phyloP scores from a whole-genome alignment of 2,329 filamentous ascomycete species.

The Gaeumannomyces tritici region DNA sequence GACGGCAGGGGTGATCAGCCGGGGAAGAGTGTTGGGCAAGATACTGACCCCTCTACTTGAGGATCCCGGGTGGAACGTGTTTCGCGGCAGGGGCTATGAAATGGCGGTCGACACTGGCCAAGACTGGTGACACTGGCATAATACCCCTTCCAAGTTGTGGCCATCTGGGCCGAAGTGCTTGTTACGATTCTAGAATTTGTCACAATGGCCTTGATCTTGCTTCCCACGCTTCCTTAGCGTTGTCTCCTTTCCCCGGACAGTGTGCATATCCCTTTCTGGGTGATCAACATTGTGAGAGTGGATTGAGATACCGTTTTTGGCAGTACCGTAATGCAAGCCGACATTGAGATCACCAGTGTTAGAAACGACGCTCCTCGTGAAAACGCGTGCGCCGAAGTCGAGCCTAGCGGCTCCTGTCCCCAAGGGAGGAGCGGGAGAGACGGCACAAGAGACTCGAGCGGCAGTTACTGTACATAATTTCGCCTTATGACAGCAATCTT shows the following conservation, averaged over 20 bases:
- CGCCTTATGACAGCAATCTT: not conserved
- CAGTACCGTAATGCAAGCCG: too few species aligned
- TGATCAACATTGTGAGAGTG: not conserved
- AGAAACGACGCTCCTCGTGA: too few species aligned
- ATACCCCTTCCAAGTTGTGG: not conserved
- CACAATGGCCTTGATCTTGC: too few species aligned
- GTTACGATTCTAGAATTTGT: not conserved
- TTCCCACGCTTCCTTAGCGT: too few species aligned
- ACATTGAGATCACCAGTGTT: not conserved
- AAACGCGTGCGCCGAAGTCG: too few species aligned
- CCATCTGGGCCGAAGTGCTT: not conserved
- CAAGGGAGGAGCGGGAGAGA: too few species aligned
- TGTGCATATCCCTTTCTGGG: not conserved
- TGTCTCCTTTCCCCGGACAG: not conserved
- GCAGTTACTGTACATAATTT: too few species aligned
- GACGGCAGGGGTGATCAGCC: not conserved
- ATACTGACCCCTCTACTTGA: not conserved
- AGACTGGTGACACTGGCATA: not conserved
- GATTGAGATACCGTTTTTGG: not conserved
- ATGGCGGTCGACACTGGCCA: not conserved
- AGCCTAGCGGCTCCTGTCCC: too few species aligned
- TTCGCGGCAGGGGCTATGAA: not conserved
- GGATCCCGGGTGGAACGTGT: not conserved
- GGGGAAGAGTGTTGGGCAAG: not conserved
- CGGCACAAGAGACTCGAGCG: too few species aligned